phyloP scores from a whole-genome alignment of 2,329 filamentous ascomycete genomes.

The Ceratocystis lukuohia region DNA sequence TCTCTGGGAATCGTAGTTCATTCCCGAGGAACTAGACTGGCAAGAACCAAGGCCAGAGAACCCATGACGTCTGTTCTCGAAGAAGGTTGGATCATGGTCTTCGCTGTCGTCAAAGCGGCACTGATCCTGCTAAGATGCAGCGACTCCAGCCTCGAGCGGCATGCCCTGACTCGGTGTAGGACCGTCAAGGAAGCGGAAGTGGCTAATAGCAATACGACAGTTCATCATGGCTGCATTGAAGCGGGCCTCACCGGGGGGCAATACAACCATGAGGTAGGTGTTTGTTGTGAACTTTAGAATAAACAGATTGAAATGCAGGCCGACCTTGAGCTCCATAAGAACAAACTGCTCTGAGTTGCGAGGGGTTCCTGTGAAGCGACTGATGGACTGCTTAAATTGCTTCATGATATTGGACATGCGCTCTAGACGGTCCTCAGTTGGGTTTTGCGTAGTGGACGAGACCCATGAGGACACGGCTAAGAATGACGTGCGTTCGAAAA shows the following conservation, averaged over 20 bases:
- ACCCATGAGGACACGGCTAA: slow-evolving; percentile 90
- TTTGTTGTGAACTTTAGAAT: slow-evolving; percentile 94
- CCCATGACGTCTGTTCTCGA: not conserved
- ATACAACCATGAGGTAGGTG: slow-evolving; percentile 84
- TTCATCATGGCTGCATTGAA: slow-evolving; percentile 88
- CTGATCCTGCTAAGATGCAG: slow-evolving; percentile 19
- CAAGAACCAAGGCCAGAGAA: not conserved
- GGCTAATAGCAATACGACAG: slow-evolving; percentile 70
- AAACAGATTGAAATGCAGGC: slow-evolving; percentile 74
- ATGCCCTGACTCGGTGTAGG: slow-evolving; percentile 21
- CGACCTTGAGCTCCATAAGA: slow-evolving; percentile 67
- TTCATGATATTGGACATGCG: slow-evolving; percentile 94
- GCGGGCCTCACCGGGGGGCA: slow-evolving; percentile 79
- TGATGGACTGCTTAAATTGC: slow-evolving; percentile 81
- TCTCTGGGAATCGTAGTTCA: not conserved
- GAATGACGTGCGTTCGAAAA: slow-evolving; percentile 94
- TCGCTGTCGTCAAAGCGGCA: slow-evolving; percentile 5
- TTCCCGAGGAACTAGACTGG: not conserved
- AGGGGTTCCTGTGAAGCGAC: slow-evolving; percentile 65
- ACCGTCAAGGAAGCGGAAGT: slow-evolving; percentile 58
- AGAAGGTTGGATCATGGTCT: slow-evolving; percentile 4
- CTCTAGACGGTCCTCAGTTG: slow-evolving; percentile 85
- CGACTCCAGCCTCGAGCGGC: slow-evolving; percentile 5
- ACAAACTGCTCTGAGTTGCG: slow-evolving; percentile 70
- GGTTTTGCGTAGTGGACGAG: slow-evolving; percentile 59